phyloP scores from a whole-genome alignment of 306 rosid genomes.

The Nissolia schottii region DNA sequence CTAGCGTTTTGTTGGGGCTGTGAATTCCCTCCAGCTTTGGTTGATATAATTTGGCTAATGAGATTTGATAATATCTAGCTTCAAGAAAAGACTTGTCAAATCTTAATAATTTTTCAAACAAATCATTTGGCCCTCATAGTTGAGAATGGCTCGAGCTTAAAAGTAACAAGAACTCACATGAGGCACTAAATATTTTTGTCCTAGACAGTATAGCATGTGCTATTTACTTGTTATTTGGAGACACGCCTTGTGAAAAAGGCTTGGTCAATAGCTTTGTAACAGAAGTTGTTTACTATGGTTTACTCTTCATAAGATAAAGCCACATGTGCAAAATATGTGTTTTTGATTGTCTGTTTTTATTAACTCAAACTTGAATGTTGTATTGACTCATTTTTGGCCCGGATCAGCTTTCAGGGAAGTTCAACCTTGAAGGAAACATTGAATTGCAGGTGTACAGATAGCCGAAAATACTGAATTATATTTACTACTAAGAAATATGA shows the following conservation, averaged over 20 bases:
- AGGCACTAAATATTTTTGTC: background rate
- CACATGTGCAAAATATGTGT: background rate
- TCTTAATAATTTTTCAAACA: background rate
- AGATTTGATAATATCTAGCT: background rate
- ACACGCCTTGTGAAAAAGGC: background rate
- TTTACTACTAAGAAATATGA: conserved; percentile 14
- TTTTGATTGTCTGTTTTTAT: conserved; percentile 2
- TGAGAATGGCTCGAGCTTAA: background rate
- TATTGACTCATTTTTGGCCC: conserved; percentile 35
- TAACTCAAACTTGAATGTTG: conserved; percentile 16
- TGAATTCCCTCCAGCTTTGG: background rate
- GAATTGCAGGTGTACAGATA: conserved; percentile 73
- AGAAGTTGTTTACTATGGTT: background rate
- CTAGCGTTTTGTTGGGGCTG: background rate
- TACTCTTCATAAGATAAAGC: background rate
- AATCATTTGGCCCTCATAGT: background rate
- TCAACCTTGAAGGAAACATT: conserved; percentile 73
- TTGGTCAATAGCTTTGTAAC: background rate
- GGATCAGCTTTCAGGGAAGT: conserved; percentile 61
- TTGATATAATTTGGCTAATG: background rate
- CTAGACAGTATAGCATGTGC: background rate
- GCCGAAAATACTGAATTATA: conserved; percentile 1
- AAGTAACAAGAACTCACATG: background rate
- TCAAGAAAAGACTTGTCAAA: background rate
- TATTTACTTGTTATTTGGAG: background rate